Conservation (phyloP, 805 yeast species). For the Vanderwaltozyma yarrowii region DNA sequence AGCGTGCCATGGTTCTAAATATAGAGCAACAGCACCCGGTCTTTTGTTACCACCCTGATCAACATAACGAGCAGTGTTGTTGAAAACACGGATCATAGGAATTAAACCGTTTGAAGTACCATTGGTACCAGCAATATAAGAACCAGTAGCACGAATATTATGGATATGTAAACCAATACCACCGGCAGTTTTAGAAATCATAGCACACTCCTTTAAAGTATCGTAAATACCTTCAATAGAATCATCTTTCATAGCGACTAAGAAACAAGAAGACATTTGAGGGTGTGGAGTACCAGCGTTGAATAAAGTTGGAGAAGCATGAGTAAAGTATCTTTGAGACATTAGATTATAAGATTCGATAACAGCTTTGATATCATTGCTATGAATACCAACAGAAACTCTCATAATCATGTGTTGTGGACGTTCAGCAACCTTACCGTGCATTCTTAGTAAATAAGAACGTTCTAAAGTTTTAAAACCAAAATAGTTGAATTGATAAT, state of each 20-base stretch:
- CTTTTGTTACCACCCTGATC: constrained; percentile 98
- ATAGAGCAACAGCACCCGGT: constrained; percentile 94
- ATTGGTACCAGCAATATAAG: constrained; percentile 83
- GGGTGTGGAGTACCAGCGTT: constrained; percentile 86
- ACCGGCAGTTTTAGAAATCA: constrained; percentile 90
- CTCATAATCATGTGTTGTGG: constrained; percentile 88
- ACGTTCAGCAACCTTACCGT: constrained; percentile 69
- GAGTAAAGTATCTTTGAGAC: constrained; percentile 82
- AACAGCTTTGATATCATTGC: constrained; percentile 49
- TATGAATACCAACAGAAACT: constrained; percentile 87
- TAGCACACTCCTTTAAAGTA: constrained; percentile 78
- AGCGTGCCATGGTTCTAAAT: constrained; percentile 95
- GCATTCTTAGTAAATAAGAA: constrained; percentile 62
- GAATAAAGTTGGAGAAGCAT: constrained; percentile 91
- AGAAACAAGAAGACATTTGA: constrained; percentile 84
- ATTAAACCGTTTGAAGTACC: constrained; percentile 88
- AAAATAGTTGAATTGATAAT: constrained; percentile 68
- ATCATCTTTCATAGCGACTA: constrained; percentile 85
- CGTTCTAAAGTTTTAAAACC: constrained; percentile 90
- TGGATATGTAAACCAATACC: constrained; percentile 89
- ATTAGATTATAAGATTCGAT: constrained; percentile 78
- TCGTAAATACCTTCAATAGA: constrained; percentile 93
- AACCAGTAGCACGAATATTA: constrained; percentile 77
- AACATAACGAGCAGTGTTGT: constrained; percentile 92
- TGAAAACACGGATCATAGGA: constrained; percentile 94